Conservation (phyloP, 2,329 filamentous ascomycete genomes). For the Paradendryphiella salina region DNA sequence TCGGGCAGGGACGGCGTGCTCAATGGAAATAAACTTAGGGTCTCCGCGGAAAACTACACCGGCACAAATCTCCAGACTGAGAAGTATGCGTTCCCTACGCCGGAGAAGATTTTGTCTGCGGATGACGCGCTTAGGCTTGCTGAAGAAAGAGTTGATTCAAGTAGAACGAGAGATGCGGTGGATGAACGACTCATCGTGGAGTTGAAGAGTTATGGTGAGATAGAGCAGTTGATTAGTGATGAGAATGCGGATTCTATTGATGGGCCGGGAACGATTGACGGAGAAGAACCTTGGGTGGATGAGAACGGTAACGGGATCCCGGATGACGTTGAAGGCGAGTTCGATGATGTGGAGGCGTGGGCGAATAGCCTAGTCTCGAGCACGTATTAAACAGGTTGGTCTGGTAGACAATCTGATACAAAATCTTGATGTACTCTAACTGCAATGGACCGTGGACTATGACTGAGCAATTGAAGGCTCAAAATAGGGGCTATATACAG, state of each 20-base stretch:
- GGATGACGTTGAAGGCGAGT: slow-evolving; percentile 53
- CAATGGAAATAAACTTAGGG: slow-evolving; percentile 53
- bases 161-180: slow-evolving; percentile 51
- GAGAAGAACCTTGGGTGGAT: slow-evolving; percentile 49
- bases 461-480: no score
- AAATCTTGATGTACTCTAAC: no score
- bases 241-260: slow-evolving; percentile 50
- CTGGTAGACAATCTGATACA: not conserved
- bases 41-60: slow-evolving; percentile 52
- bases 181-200: slow-evolving; percentile 52
- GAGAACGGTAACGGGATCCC: slow-evolving; percentile 57
- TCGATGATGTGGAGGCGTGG: slow-evolving; percentile 56
- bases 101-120: slow-evolving; percentile 47
- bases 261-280: slow-evolving; percentile 47
- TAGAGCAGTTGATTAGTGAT: slow-evolving; percentile 53
- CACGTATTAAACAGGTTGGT: slow-evolving; percentile 17
- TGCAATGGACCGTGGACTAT: no score
- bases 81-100: slow-evolving; percentile 52
- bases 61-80: slow-evolving; percentile 51
- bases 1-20: slow-evolving; percentile 55
- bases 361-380: slow-evolving; percentile 53
- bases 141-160: slow-evolving; percentile 50
- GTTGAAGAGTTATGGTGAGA: slow-evolving; percentile 52
- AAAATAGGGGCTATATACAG: no score
- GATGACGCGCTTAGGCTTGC: slow-evolving; percentile 50